Evolutionary conservation across 495 filamentous ascomycete genomes (phyloP), one percentile per base, ranked within the genome.

Genomic region (Penicillium bialowiezense): DNA sequence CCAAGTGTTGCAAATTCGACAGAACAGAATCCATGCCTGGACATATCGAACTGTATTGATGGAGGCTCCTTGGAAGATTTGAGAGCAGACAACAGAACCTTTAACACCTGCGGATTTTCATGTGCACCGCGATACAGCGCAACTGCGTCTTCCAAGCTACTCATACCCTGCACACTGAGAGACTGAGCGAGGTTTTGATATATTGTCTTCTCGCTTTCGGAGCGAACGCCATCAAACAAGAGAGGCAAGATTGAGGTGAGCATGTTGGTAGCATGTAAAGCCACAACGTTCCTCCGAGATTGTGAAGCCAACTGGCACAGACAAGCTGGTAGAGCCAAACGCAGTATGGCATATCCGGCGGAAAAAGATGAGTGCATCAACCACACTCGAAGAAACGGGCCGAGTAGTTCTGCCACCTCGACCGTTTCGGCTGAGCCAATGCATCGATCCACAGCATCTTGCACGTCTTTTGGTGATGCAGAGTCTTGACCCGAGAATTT

Each of bases 11-110:
- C 82, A 20, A 97, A 75, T 58, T 97, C 93, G 56, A 97, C 78
- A 0, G 93, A 96, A 10, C 87, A 84, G 67, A 85, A 95, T 5
- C 93, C 93, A 69, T 93, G 76, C 18, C 87, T 70, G 3, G 89
- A 93, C 41, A 97, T 74, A 70, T 98, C 93, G 67, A 98, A 97
- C 58, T 97, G 89, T 59, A 98, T 85, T 56, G 87, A 89, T 3
- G 91, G 79, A 24, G 93, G 90, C 15, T 79, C 77, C 48, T 83
- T 81, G 40, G 91, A 90, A 39, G 74, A 72, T 57, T 85, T 81
- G 46, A 95, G 79, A 44, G 84, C 83, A 50, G 80, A 72, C 14
- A 92, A 72, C 29, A 95, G 84, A 54, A 96, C 91, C 32, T 83
- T 76, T 26, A 86, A 81, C 12, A 85, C 79, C 23, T 75, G 62